Percentiles rank a stretch among this genome's conserved stretches.
Conservation (phyloP, 805 yeast species). For the Saccharomyces eubayanus region DNA sequence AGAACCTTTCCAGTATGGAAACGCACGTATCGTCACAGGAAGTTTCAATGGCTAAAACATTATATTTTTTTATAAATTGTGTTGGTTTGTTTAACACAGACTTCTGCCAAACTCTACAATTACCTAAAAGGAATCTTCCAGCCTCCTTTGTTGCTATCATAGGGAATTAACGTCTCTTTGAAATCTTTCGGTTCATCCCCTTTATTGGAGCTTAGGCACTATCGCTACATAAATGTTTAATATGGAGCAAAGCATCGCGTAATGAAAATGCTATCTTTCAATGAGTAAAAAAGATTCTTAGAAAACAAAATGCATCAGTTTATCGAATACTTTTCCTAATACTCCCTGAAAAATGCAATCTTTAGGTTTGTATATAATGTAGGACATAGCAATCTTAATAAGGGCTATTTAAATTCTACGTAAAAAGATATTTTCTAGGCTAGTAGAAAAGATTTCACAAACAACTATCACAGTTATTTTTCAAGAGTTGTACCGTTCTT, state of each 20-base stretch:
- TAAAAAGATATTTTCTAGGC: background rate
- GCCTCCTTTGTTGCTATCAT: background rate
- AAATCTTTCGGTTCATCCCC: background rate
- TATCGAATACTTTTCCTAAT: background rate
- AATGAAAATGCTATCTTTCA: background rate
- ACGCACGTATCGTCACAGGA: conserved; percentile 96
- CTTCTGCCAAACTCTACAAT: background rate
- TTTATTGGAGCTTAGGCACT: background rate
- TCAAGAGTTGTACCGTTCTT: conserved; percentile 23
- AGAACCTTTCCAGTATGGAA: conserved; percentile 53
- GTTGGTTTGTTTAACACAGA: background rate
- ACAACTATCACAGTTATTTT: background rate
- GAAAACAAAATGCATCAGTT: background rate
- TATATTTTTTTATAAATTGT: conserved; percentile 35
- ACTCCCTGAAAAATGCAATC: background rate
- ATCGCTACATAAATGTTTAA: background rate
- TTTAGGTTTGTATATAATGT: background rate
- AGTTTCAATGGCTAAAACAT: conserved; percentile 79
- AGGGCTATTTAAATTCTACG: background rate
- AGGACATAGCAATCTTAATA: background rate
- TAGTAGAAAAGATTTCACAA: background rate
- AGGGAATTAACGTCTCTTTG: background rate
- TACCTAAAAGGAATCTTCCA: background rate
- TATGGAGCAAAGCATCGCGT: background rate
- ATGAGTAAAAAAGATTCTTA: background rate